Evolutionary conservation across 805 yeast species (phyloP).

Genomic region (Metschnikowia kofuensis): DNA sequence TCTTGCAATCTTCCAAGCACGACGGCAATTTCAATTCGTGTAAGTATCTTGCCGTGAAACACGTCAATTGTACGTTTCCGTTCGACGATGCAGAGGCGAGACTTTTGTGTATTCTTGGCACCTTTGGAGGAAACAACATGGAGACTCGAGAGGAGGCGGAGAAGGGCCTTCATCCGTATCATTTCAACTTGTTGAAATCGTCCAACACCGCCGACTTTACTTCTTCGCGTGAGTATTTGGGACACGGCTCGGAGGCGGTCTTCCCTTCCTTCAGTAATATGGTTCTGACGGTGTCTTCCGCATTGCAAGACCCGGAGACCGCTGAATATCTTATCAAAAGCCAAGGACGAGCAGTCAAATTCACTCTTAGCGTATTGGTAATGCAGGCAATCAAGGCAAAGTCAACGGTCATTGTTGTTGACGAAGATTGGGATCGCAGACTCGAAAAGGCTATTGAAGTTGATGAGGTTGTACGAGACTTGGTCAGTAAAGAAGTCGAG

Average conservation of each 20-base stretch:
- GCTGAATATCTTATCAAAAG: constrained; percentile 22
- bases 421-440: constrained; percentile 72
- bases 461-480: constrained; percentile 49
- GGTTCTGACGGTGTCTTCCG: constrained; percentile 22
- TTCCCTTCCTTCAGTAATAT: constrained; percentile 57
- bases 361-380: constrained; percentile 56
- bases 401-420: constrained; percentile 56
- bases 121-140: constrained; percentile 53
- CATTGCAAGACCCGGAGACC: constrained; percentile 18
- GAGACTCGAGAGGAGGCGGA: constrained; percentile 79
- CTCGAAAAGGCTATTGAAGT: constrained; percentile 65
- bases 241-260: constrained; percentile 31
- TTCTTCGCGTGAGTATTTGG: constrained; percentile 44
- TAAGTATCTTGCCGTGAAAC: constrained; percentile 65
- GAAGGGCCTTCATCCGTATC: constrained; percentile 80
- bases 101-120: constrained; percentile 62
- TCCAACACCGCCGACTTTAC: constrained; percentile 41
- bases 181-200: constrained; percentile 57
- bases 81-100: constrained; percentile 70
- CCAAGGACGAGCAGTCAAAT: constrained; percentile 45
- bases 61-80: constrained; percentile 57
- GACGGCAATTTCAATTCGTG: constrained; percentile 29
- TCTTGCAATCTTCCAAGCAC: constrained; percentile 21
- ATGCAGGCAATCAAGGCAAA: constrained; percentile 59
- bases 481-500: constrained; percentile 22